Base-by-base conservation (phyloP, 2,329 filamentous ascomycete species). In the Colletotrichum sp. region DNA sequence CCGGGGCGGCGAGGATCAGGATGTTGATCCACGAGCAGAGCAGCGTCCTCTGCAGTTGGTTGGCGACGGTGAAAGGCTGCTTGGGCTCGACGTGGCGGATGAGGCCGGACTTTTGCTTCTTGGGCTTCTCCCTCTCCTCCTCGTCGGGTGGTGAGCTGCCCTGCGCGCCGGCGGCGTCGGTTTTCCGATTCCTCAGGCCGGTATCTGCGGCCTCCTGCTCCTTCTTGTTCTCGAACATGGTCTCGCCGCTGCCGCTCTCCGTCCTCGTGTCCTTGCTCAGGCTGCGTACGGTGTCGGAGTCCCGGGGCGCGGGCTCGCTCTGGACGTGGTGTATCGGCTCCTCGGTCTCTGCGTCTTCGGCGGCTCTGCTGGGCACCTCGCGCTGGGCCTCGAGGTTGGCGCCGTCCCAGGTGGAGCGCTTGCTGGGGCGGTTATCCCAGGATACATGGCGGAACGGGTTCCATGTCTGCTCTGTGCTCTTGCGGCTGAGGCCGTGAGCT, bases 1-100 rank as follows among this genome's bases (percentile, higher is more conserved):
- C 90, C 0, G 96, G 96, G 0, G 94, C 95, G 26, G 93, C 92
- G 18, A 98, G 68, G 26, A 98, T 87, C 30, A 98, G 86, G 28
- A 98, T 81, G 81, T 98, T 98, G 86, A 98, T 94, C 92, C 94
- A 98, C 1, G 95, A 97, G 80, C 91, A 93, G 78, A 98, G 90
- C 5, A 98, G 79, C 0, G 95, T 96, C 21, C 94, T 92, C 78
- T 92, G 91, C 64, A 96, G 83, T 83, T 96, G 94, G 79, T 93
- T 92, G 75, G 85, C 85, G 10, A 90, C 80, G 0, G 92, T 93
- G 74, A 91, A 94, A 3, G 89, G 87, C 73, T 86, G 84, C 78
- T 89, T 89, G 13, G 89, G 87, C n/a, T 86, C 76, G 21, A 90
- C 80, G 36, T 87, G 81, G 48, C 86, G 86, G 80, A 90, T 85